These are phyloP conservation scores for Agrocybe chaxingu DNA, from an alignment of 768 basidiomycete species.

Conservation along the genomic window DNA sequence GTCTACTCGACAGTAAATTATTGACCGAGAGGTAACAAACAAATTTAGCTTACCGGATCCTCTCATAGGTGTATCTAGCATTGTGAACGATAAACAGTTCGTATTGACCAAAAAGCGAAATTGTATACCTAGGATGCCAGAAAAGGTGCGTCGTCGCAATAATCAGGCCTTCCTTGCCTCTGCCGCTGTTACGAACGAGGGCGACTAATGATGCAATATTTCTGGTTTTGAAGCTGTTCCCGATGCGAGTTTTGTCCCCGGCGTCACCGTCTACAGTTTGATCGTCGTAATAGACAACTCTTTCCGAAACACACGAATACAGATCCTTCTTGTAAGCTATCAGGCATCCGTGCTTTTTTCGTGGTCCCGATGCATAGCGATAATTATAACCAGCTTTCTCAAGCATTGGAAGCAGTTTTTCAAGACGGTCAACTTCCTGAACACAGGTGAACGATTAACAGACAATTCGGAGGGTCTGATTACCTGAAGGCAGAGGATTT, in stretches of 20 bases:
- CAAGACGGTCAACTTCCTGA: conserved; percentile 86
- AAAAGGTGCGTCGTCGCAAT: conserved; percentile 91
- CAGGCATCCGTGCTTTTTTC: conserved; percentile 85
- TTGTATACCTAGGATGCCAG: conserved; percentile 83
- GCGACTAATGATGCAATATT: conserved; percentile 81
- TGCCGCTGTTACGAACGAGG: conserved; percentile 41
- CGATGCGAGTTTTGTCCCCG: conserved; percentile 36
- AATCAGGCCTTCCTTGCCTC: conserved; percentile 51
- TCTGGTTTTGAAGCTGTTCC: conserved; percentile 64
- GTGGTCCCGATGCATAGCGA: conserved; percentile 64
- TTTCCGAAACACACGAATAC: conserved; percentile 45
- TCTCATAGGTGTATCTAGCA: conserved; percentile 75
- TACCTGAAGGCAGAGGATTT: conserved; percentile 88
- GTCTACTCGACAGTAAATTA: conserved; percentile 40
- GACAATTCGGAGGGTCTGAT: conserved; percentile 6
- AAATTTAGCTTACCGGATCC: conserved; percentile 51
- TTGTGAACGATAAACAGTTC: conserved; percentile 13
- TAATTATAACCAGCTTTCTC: conserved; percentile 61
- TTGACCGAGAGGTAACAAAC: neutral
- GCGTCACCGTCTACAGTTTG: conserved; percentile 44
- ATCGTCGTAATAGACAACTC: conserved; percentile 67
- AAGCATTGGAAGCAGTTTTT: conserved; percentile 67
- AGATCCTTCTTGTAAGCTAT: conserved; percentile 62
- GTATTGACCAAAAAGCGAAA: neutral
- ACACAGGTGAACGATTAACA: neutral